A percentile compares a stretch with the other conserved stretches of the same genome.
phyloP scores from a whole-genome alignment of 2,329 filamentous ascomycete genomes.

The Fusarium cicatricum region DNA sequence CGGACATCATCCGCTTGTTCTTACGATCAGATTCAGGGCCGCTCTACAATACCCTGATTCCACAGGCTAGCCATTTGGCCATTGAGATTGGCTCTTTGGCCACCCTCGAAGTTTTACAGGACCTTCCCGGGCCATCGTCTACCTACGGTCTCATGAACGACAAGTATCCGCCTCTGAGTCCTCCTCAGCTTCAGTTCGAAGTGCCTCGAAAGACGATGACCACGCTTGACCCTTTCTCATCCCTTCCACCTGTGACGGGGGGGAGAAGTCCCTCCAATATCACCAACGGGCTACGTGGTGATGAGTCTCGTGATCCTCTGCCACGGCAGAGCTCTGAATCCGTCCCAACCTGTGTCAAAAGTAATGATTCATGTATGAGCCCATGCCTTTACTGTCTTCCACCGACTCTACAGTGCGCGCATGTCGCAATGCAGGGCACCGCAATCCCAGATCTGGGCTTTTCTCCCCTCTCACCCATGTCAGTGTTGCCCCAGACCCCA shows the following conservation, averaged over 20 bases:
- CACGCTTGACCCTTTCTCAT: not conserved
- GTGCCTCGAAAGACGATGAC: constrained; percentile 8
- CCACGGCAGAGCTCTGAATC: not conserved
- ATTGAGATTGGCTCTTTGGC: constrained; percentile 19
- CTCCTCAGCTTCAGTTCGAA: constrained; percentile 4
- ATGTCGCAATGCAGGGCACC: not conserved
- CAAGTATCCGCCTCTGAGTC: constrained; percentile 12
- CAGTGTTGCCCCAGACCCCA: not conserved
- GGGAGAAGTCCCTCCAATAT: constrained; percentile 27
- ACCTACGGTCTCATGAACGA: constrained; percentile 12
- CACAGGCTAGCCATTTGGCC: constrained; percentile 37
- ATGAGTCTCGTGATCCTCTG: not conserved
- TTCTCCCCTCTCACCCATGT: not conserved
- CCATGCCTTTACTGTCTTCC: not conserved
- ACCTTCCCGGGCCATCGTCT: constrained; percentile 3
- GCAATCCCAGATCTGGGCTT: not conserved
- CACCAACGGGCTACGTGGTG: constrained; percentile 16
- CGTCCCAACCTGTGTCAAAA: too few species aligned
- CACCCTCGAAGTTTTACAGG: constrained; percentile 31
- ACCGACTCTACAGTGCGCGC: not conserved
- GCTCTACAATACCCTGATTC: constrained; percentile 27
- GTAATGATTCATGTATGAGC: too few species aligned
- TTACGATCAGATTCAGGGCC: constrained; percentile 27
- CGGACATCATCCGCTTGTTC: constrained; percentile 36
- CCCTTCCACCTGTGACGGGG: not conserved